A percentile compares a stretch with the other conserved stretches of the same genome.
Conservation (phyloP, 805 yeast genomes). For the Wickerhamiella parazyma region DNA sequence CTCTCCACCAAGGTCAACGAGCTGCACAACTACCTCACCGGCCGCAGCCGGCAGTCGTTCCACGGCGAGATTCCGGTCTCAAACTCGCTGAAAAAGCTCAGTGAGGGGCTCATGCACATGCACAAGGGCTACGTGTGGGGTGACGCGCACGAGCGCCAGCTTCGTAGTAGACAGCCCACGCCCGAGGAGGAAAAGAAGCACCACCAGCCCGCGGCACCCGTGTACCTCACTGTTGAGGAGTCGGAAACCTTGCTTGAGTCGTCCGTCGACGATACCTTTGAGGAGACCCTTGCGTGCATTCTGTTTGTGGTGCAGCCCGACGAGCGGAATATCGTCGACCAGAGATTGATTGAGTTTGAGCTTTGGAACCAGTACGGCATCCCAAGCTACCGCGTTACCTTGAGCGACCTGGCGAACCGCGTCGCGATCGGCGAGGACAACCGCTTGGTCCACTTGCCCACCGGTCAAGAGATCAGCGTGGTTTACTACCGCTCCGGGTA, state of each 20-base stretch:
- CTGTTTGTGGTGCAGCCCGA: conserved; percentile 70
- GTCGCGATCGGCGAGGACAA: conserved; percentile 27
- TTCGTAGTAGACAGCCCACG: not conserved
- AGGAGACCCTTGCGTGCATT: conserved; percentile 29
- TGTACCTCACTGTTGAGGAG: conserved; percentile 10
- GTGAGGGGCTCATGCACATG: conserved; percentile 58
- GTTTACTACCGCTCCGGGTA: conserved; percentile 88
- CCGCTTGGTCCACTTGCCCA: conserved; percentile 37
- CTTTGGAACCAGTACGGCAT: conserved; percentile 44
- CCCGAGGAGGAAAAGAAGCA: too few relatives aligned
- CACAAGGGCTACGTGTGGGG: conserved; percentile 35
- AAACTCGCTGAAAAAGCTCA: conserved; percentile 45
- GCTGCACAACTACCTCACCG: conserved; percentile 45
- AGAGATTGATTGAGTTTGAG: conserved; percentile 65
- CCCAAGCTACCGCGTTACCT: conserved; percentile 50
- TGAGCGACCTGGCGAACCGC: conserved; percentile 40
- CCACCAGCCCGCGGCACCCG: not conserved
- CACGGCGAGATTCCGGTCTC: conserved; percentile 48
- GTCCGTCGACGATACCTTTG: conserved; percentile 1
- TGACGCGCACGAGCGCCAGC: conserved; percentile 11
- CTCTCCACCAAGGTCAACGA: conserved; percentile 66
- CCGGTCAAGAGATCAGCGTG: conserved; percentile 65
- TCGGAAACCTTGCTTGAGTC: conserved; percentile 8
- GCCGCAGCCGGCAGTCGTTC: conserved; percentile 29
- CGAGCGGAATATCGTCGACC: conserved; percentile 87